phyloP scores from a whole-genome alignment of 768 basidiomycete species.

The Termitomyces sp. region DNA sequence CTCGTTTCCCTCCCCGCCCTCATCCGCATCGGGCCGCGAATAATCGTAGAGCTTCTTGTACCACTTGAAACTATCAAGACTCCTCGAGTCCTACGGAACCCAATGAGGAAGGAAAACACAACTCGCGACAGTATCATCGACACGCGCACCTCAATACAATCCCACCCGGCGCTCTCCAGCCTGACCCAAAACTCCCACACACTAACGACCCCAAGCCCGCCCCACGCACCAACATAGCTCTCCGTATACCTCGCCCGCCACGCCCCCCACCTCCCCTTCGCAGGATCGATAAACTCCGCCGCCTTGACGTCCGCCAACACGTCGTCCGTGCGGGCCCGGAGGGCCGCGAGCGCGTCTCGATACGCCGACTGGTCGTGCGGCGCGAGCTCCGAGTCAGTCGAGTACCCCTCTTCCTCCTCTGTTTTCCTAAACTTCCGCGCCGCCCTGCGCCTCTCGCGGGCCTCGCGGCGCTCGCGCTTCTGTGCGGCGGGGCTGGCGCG shows the following conservation, averaged over 20 bases:
- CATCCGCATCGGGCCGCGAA: conserved; percentile 42
- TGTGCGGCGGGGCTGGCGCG: neutral
- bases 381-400: conserved; percentile 75
- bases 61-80: conserved; percentile 81
- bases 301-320: conserved; percentile 80
- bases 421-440: conserved; percentile 28
- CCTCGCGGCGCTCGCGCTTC: conserved; percentile 52
- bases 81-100: conserved; percentile 16
- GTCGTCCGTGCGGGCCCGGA: conserved; percentile 44
- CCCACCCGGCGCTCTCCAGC: conserved; percentile 83
- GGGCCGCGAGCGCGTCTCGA: conserved; percentile 47
- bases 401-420: conserved; percentile 73
- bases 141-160: conserved; percentile 67
- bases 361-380: conserved; percentile 70
- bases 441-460: conserved; percentile 52
- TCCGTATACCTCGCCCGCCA: conserved; percentile 81
- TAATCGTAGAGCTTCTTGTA: conserved; percentile 76
- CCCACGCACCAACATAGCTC: conserved; percentile 87
- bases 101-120: neutral
- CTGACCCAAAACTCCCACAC: conserved; percentile 97
- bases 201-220: conserved; percentile 78
- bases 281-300: conserved; percentile 79
- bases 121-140: neutral
- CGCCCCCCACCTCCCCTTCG: conserved; percentile 52
- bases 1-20: conserved; percentile 40